Conservation (phyloP, 345 rosid species). For the Lenwebbia sp. region DNA sequence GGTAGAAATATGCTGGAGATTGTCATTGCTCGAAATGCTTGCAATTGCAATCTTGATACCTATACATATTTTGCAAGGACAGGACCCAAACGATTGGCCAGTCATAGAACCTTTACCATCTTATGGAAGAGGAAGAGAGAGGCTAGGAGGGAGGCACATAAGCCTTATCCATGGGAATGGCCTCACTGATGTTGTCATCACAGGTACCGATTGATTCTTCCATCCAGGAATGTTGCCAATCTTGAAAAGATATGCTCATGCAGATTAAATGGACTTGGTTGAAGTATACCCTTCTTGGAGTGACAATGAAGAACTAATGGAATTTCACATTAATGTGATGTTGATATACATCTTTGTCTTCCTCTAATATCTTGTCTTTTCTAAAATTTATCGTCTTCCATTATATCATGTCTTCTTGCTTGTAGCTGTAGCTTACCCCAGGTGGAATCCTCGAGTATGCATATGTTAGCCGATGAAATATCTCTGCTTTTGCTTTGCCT, state of each 20-base stretch:
- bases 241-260: neutral
- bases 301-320: neutral
- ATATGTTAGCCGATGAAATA: neutral
- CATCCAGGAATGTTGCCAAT: neutral
- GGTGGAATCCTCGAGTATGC: neutral
- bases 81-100: constrained; percentile 91
- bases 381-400: neutral
- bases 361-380: neutral
- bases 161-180: constrained; percentile 97
- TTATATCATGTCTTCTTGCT: neutral
- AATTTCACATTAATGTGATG: neutral
- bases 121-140: constrained; percentile 99
- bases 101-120: constrained; percentile 86
- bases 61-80: neutral
- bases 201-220: constrained; percentile 35
- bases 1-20: neutral
- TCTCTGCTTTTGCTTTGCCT: neutral
- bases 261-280: neutral
- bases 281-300: neutral
- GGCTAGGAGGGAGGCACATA: constrained; percentile 90
- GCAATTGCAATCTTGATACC: neutral
- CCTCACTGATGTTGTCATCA: constrained; percentile 73
- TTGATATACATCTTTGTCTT: neutral
- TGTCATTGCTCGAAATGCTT: neutral
- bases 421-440: neutral